Evolutionary conservation across 177 flowering plant genomes (phyloP), one percentile per base, ranked within the genome.

Genomic region (Vitis hybrid): DNA sequence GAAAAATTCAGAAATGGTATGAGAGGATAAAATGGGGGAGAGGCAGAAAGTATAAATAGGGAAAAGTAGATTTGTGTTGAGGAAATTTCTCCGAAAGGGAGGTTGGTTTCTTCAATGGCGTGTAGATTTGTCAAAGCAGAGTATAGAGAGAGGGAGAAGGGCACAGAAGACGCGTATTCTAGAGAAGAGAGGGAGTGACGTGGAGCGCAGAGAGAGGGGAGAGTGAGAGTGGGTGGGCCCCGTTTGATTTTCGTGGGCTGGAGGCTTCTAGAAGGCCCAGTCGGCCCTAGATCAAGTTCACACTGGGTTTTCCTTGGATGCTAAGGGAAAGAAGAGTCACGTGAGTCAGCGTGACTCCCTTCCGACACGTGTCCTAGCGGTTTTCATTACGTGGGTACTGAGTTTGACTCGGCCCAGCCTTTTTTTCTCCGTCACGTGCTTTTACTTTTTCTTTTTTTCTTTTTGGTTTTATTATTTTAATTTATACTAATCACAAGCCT

Each of bases 91-190:
- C 56, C 71, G 85, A 82, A 82, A 63, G 77, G 64, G 49, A 3
- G 65, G 34, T 13, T 61, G 18, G 7, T 62, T 40, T 62, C 70
- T 18, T 61, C 48, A 70, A 40, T 80, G 56, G 78, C 89, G 89
- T 83, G 87, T 82, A 32, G 76, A 83, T 52, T 72, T 75, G 89
- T 76, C 85, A 79, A 82, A 69, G 66, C 17, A n/a, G 15, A 40
- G 10, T 5, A 40, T 51, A 45, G 34, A 40, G 52, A 45, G 6
- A 45, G 14, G 8, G 23, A 6, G 60, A 57, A 5, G 6, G 19
- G 60, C 10, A 65, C 64, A 52, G 64, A 56, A 49, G 15, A 65
- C 11, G 56, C 76, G 76, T 71, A 71, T 58, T 67, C 48, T 58
- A 2, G 3, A 54, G 34, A 48, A 5, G 50, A 2, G 52, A 15